phyloP scores from a whole-genome alignment of 208 protist species.

The Leishmania gerbilli region DNA sequence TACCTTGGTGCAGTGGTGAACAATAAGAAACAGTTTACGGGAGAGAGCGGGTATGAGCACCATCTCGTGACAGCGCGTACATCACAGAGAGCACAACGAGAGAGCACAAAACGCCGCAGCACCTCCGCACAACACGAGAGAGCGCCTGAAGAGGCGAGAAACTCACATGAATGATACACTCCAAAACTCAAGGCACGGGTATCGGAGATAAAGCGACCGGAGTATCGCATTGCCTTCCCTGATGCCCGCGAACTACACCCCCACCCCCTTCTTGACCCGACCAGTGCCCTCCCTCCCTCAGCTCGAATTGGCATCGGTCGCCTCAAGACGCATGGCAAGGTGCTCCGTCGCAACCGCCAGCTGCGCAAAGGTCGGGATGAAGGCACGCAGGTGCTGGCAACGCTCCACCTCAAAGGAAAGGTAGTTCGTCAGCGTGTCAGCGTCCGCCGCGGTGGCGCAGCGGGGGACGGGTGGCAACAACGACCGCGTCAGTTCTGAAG shows the following conservation, averaged over 20 bases:
- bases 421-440: constrained; percentile 37
- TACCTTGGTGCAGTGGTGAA: not conserved
- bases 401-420: constrained; percentile 75
- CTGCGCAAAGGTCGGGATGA: constrained; percentile 83
- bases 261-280: not conserved
- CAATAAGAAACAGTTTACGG: not conserved
- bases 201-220: not conserved
- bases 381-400: constrained; percentile 49
- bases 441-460: constrained; percentile 62
- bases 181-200: not conserved
- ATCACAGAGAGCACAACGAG: not conserved
- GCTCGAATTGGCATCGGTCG: not conserved
- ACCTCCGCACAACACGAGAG: not conserved
- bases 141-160: not conserved
- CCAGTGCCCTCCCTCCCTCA: not conserved
- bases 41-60: not conserved
- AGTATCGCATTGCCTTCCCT: not conserved
- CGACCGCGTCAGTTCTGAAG: not conserved
- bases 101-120: not conserved
- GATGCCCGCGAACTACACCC: not conserved
- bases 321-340: constrained; percentile 41
- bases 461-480: constrained; percentile 27
- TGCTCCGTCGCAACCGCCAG: constrained; percentile 77
- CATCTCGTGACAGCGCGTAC: not conserved
- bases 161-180: not conserved